Evolutionary conservation across 2,329 filamentous ascomycete species (phyloP).

Genomic region (Xylariaceae sp.): DNA sequence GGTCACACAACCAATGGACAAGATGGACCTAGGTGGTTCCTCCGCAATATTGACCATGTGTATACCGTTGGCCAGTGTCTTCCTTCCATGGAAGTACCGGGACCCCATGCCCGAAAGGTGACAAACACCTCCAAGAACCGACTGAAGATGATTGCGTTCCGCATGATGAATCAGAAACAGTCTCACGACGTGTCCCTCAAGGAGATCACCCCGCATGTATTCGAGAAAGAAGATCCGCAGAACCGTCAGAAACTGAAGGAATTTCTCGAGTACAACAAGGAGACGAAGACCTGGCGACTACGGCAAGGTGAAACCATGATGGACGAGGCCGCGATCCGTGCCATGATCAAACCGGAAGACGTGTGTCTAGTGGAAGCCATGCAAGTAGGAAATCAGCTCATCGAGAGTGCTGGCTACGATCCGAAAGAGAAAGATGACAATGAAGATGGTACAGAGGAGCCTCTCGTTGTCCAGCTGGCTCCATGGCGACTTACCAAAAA

Average conservation of each 20-base stretch:
- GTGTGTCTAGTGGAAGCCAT: slow-evolving; percentile 93
- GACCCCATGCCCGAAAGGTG: slow-evolving; percentile 89
- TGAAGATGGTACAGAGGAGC: slow-evolving; percentile 65
- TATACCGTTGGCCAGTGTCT: slow-evolving; percentile 92
- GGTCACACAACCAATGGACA: slow-evolving; percentile 77
- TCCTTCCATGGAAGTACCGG: slow-evolving; percentile 86
- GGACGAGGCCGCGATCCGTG: slow-evolving; percentile 75
- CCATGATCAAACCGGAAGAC: slow-evolving; percentile 92
- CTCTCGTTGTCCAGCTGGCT: slow-evolving; percentile 82
- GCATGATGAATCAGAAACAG: slow-evolving; percentile 76
- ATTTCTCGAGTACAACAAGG: slow-evolving; percentile 88
- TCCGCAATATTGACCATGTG: slow-evolving; percentile 87
- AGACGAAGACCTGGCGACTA: slow-evolving; percentile 82
- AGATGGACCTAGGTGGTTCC: slow-evolving; percentile 74
- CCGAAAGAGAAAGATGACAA: slow-evolving; percentile 65
- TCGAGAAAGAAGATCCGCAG: slow-evolving; percentile 89
- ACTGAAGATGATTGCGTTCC: slow-evolving; percentile 92
- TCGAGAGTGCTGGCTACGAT: slow-evolving; percentile 87
- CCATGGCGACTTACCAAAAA: slow-evolving; percentile 98
- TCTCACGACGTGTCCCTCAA: slow-evolving; percentile 68
- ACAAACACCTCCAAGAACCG: slow-evolving; percentile 97
- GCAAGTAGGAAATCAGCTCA: slow-evolving; percentile 89
- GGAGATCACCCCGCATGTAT: slow-evolving; percentile 90
- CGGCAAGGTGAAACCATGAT: slow-evolving; percentile 70
- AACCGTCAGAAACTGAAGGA: slow-evolving; percentile 97